A percentile compares a stretch with the other conserved stretches of the same genome.
Conservation (phyloP, 139 green algal genomes). For the Chlamydomonas asymmetrica region DNA sequence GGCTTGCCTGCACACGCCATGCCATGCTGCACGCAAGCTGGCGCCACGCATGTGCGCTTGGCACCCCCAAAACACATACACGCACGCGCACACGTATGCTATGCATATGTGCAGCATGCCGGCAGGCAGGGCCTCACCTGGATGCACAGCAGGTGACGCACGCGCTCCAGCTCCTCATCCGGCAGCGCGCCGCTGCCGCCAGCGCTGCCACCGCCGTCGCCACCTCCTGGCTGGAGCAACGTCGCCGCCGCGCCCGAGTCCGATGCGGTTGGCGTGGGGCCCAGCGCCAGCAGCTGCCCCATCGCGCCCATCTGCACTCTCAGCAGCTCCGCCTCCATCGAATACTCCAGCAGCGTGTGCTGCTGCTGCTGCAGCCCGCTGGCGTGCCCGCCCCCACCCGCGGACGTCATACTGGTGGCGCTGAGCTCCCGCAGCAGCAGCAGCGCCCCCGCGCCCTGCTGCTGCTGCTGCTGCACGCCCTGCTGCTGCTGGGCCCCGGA, state of each 20-base stretch:
- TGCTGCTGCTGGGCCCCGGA: too few relatives aligned
- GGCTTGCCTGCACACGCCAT: too few relatives aligned
- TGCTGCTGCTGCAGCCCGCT: background rate
- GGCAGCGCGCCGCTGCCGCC: background rate
- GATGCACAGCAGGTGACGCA: slow-evolving; percentile 14
- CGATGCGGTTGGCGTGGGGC: background rate
- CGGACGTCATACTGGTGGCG: too few relatives aligned
- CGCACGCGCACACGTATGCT: too few relatives aligned
- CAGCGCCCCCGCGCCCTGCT: too few relatives aligned
- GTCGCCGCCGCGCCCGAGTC: background rate
- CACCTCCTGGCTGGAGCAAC: background rate
- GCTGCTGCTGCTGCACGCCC: too few relatives aligned
- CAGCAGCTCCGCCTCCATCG: slow-evolving; percentile 14
- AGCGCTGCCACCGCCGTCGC: background rate
- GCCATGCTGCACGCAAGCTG: too few relatives aligned
- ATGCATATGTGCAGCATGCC: too few relatives aligned
- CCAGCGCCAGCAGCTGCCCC: slow-evolving; percentile 14
- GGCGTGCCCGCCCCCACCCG: too few relatives aligned
- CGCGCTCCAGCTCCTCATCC: slow-evolving; percentile 1
- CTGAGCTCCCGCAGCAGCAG: too few relatives aligned
- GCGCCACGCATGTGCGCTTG: too few relatives aligned
- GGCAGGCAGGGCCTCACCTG: slow-evolving; percentile 5
- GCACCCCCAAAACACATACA: too few relatives aligned
- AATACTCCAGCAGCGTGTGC: background rate
- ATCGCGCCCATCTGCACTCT: slow-evolving; percentile 2